Evolutionary conservation across 192 early-diverging fungal genomes (phyloP), one percentile per base, ranked within the genome.

Genomic region (Thamnidium elegans): DNA sequence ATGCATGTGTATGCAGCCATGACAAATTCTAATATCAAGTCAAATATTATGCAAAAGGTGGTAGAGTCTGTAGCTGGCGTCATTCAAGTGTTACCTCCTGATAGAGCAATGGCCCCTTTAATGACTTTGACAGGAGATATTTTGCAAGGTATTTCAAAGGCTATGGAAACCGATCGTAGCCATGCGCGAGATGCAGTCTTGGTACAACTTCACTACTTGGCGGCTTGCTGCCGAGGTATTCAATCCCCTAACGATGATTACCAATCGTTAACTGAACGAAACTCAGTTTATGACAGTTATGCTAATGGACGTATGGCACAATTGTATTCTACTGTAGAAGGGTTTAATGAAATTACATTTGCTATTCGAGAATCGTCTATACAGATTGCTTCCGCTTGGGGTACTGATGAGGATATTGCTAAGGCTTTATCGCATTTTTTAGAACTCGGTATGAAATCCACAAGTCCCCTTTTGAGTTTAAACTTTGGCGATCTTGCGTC

Each of bases 1-100:
- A 79, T 89, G 62, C 70, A 76, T 6, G 74, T 87, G 5, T 87
- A 86, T 69, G 60, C 78, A 43, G 81, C 82, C 32, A 85, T 86
- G 19, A 66, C 74, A 42, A 48, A 60, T n/a, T 67, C 74, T 13
- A 69, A 55, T 5, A 64, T 70, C 11, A 62, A 58, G 17, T 20
- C 52, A 58, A 64, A 52, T 14, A 69, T 67, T 7, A 79, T 71
- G 58, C 78, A 79, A 58, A 76, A 74, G 43, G 68, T 79, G 1
- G 72, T 79, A 10, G 78, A 77, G 44, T 79, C 78, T 13, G 68
- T 79, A 23, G 74, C 78, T 3, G 71, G 62, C 59, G 78, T 79
- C 6, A 77, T 79, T 48, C 74, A 79, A 62, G 71, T 63, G 21
- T 55, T 79, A 17, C 69, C 74, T 15, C 70, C 62, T 1, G 78